phyloP scores from a whole-genome alignment of 495 filamentous ascomycete species.

The Annulohypoxylon bovei region DNA sequence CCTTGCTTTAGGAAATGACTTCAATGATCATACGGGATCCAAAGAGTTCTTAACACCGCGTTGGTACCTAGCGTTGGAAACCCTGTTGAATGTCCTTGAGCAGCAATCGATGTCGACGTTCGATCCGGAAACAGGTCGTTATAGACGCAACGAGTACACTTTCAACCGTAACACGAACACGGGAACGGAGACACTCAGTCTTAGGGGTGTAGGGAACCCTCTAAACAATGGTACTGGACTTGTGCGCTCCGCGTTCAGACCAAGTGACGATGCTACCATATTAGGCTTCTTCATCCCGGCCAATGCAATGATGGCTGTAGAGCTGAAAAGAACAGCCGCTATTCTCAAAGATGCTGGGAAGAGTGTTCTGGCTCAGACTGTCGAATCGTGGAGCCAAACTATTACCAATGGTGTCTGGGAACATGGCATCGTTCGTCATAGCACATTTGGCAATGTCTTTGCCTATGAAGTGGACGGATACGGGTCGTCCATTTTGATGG shows the following conservation, averaged over 20 bases:
- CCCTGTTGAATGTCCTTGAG: slow-evolving; percentile 75
- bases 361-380: slow-evolving; percentile 57
- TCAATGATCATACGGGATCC: slow-evolving; percentile 80
- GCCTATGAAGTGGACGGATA: slow-evolving; percentile 98
- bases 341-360: slow-evolving; percentile 70
- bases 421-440: slow-evolving; percentile 87
- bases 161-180: slow-evolving; percentile 82
- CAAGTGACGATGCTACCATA: slow-evolving; percentile 97
- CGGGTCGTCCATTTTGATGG: slow-evolving; percentile 91
- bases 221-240: slow-evolving; percentile 85
- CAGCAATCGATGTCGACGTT: slow-evolving; percentile 86
- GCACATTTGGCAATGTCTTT: slow-evolving; percentile 87
- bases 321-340: slow-evolving; percentile 79
- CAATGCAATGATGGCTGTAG: slow-evolving; percentile 95
- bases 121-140: slow-evolving; percentile 68
- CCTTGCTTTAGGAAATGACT: slow-evolving; percentile 84
- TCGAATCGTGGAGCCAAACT: slow-evolving; percentile 70
- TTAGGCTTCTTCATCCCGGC: slow-evolving; percentile 95
- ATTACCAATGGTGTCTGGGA: slow-evolving; percentile 85
- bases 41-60: slow-evolving; percentile 78
- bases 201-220: slow-evolving; percentile 88
- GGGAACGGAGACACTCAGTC: slow-evolving; percentile 89
- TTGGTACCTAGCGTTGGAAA: slow-evolving; percentile 83
- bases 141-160: slow-evolving; percentile 78
- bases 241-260: slow-evolving; percentile 90